These are phyloP conservation scores for Yamadazyma siamensis DNA, from an alignment of 1,139 yeast genomes.

Conservation along the genomic window DNA sequence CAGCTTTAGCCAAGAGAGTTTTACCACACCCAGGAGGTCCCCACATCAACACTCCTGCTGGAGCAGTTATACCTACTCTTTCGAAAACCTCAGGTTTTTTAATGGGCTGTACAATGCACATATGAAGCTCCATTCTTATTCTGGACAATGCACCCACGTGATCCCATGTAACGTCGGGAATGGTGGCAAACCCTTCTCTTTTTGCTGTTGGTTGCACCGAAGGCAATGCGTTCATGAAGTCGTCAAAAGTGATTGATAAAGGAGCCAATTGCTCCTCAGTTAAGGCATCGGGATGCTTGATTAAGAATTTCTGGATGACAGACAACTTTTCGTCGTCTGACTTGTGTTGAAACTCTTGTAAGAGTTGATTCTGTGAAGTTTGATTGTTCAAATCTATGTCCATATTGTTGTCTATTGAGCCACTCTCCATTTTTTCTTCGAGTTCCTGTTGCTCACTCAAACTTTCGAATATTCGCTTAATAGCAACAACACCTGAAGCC, in stretches of 20 bases:
- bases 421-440: constrained; percentile 15
- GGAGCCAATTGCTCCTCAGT: constrained; percentile 72
- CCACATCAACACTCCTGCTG: constrained; percentile 97
- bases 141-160: constrained; percentile 86
- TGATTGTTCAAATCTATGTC: constrained; percentile 34
- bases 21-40: constrained; percentile 99
- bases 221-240: constrained; percentile 82
- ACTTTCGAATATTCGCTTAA: constrained; percentile 75
- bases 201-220: constrained; percentile 96
- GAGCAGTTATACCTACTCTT: constrained; percentile 92
- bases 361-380: constrained; percentile 7
- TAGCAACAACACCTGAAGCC: constrained; percentile 94
- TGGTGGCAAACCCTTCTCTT: constrained; percentile 98
- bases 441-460: constrained; percentile 34
- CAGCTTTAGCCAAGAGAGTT: constrained; percentile 92
- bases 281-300: constrained; percentile 75
- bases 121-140: constrained; percentile 85
- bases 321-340: constrained; percentile 47
- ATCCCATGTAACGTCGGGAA: constrained; percentile 96
- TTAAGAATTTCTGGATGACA: constrained; percentile 69
- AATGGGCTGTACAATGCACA: constrained; percentile 97
- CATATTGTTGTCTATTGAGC: constrained; percentile 25
- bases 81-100: constrained; percentile 86
- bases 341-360: constrained; percentile 25
- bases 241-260: constrained; percentile 70